Evolutionary conservation across 2,329 filamentous ascomycete species (phyloP).

Genomic region (Pseudogymnoascus destructans): DNA sequence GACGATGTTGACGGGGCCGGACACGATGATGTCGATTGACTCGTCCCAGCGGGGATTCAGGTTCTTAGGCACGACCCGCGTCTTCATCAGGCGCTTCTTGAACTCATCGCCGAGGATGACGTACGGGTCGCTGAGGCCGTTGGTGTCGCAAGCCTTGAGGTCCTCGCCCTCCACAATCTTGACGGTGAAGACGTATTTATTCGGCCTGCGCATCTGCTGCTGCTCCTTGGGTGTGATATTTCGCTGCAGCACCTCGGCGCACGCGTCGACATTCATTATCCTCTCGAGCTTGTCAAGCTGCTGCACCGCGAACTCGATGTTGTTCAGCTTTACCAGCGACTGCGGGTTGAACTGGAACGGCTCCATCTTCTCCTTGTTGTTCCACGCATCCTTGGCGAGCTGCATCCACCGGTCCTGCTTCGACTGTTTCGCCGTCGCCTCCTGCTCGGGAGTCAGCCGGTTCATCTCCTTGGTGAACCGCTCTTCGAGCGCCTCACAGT

Average conservation of each 20-base stretch:
- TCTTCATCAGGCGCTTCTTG: constrained; percentile 91
- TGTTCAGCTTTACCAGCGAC: constrained; percentile 97
- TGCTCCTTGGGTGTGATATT: constrained; percentile 57
- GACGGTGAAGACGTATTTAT: constrained; percentile 94
- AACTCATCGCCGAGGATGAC: constrained; percentile 96
- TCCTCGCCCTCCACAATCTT: constrained; percentile 98
- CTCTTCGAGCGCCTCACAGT: constrained; percentile 83
- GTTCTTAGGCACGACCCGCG: constrained; percentile 76
- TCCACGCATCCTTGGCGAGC: constrained; percentile 86
- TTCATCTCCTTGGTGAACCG: constrained; percentile 89
- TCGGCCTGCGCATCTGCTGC: constrained; percentile 49
- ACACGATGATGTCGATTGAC: constrained; percentile 88
- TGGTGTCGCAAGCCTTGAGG: constrained; percentile 93
- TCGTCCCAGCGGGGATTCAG: constrained; percentile 96
- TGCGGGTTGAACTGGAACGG: constrained; percentile 94
- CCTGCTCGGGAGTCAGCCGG: constrained; percentile 73
- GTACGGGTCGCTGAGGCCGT: constrained; percentile 88
- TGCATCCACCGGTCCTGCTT: constrained; percentile 89
- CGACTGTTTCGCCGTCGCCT: constrained; percentile 62
- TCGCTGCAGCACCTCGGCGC: constrained; percentile 66
- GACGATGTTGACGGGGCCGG: constrained; percentile 83
- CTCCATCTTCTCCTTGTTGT: constrained; percentile 80
- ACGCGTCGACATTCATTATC: constrained; percentile 82
- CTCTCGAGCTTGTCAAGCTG: constrained; percentile 84
- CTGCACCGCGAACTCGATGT: constrained; percentile 87